Percentiles rank a stretch among this genome's conserved stretches.
Conservation (phyloP, 1,284 basidiomycete genomes). For the Cutaneotrichosporon cutaneum region DNA sequence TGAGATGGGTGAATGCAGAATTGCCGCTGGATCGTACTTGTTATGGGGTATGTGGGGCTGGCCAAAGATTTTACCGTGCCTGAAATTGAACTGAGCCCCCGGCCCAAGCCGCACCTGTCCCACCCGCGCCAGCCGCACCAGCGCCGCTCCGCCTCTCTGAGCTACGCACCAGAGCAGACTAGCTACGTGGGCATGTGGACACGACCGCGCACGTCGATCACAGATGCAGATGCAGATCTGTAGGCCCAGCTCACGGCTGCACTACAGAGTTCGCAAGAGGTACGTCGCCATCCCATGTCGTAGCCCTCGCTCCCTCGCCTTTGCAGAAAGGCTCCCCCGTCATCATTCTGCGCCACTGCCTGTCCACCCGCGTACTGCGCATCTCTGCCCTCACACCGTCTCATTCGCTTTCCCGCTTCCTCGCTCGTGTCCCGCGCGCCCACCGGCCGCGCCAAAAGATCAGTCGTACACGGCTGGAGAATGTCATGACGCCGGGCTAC, state of each 20-base stretch:
- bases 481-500: conserved; percentile 31
- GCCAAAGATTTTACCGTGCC: conserved; percentile 20
- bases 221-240: background rate
- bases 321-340: too few species aligned
- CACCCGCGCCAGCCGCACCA: background rate
- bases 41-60: background rate
- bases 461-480: conserved; percentile 26
- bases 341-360: background rate
- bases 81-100: conserved; percentile 10
- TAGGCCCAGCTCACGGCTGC: too few species aligned
- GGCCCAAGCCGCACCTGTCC: background rate
- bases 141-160: too few species aligned
- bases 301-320: too few species aligned
- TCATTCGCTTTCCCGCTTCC: background rate
- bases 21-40: background rate
- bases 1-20: conserved; percentile 8
- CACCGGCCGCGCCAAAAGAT: conserved; percentile 1
- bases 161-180: too few species aligned
- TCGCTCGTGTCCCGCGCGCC: background rate
- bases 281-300: too few species aligned
- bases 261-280: too few species aligned
- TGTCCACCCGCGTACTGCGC: background rate
- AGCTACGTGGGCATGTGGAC: too few species aligned
- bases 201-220: background rate
- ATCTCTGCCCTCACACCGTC: too few species aligned